These are phyloP conservation scores for Craspedostauros australis DNA, from an alignment of 108 stramenopile genomes.

Conservation along the genomic window DNA sequence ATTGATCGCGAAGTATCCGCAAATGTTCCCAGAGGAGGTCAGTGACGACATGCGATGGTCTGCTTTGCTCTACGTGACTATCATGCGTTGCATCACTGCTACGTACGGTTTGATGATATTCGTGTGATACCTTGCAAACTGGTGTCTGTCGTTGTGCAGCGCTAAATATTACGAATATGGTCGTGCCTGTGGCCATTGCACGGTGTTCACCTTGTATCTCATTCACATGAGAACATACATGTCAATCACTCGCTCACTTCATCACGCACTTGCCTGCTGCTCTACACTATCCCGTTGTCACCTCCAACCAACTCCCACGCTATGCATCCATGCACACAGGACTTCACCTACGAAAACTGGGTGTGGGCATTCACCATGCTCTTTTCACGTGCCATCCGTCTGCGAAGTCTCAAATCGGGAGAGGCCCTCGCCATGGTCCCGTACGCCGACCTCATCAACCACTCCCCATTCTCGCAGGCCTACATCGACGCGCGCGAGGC, in stretches of 20 bases:
- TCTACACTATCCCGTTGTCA: no score
- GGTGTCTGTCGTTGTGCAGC: no score
- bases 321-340: conserved; percentile 13
- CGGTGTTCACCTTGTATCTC: no score
- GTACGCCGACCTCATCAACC: conserved; percentile 96
- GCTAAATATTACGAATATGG: no score
- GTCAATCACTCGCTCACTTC: no score
- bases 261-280: no score
- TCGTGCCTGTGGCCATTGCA: no score
- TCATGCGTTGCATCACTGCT: neutral
- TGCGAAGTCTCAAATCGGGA: conserved; percentile 66
- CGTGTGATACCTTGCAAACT: no score
- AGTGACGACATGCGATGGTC: neutral
- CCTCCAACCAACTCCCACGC: neutral
- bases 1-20: conserved; percentile 53
- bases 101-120: neutral
- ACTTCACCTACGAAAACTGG: conserved; percentile 86
- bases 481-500: conserved; percentile 77
- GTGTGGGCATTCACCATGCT: conserved; percentile 95
- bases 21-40: conserved; percentile 68
- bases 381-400: conserved; percentile 83
- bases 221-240: no score
- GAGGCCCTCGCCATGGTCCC: conserved; percentile 89
- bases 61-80: neutral
- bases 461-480: conserved; percentile 85